Conservation (phyloP, 2,329 filamentous ascomycete genomes). For the Xylaria sp. region DNA sequence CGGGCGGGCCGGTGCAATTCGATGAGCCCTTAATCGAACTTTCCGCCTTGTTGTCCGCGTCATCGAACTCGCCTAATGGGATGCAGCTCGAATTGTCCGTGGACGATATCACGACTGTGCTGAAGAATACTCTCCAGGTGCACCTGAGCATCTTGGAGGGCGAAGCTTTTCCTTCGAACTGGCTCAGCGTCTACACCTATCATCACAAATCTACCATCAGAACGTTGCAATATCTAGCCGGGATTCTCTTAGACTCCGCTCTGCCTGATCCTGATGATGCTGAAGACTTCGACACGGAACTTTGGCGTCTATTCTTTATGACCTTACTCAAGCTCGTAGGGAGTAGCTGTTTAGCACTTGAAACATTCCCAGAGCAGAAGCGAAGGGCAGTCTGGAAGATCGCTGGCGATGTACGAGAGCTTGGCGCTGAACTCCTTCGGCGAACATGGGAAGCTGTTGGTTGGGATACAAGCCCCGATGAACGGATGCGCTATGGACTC, state of each 20-base stretch:
- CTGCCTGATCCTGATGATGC: conserved; percentile 91
- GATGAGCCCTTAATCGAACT: conserved; percentile 92
- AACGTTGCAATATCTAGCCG: conserved; percentile 83
- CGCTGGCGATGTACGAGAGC: conserved; percentile 92
- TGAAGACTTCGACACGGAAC: conserved; percentile 88
- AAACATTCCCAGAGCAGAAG: conserved; percentile 98
- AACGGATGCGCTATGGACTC: conserved; percentile 80
- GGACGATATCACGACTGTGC: conserved; percentile 77
- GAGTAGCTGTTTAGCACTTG: conserved; percentile 87
- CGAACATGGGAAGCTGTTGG: conserved; percentile 95
- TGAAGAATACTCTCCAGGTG: conserved; percentile 83
- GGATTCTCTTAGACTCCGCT: conserved; percentile 83
- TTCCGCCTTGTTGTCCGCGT: conserved; percentile 84
- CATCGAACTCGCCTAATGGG: conserved; percentile 78
- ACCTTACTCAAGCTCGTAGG: conserved; percentile 90
- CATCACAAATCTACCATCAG: conserved; percentile 92
- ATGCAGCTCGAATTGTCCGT: conserved; percentile 81
- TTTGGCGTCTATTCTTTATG: conserved; percentile 95
- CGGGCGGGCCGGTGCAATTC: conserved; percentile 67
- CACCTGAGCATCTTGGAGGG: conserved; percentile 90
- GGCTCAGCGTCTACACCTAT: conserved; percentile 94
- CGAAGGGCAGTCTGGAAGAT: conserved; percentile 98
- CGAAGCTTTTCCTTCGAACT: conserved; percentile 87
- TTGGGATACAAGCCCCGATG: conserved; percentile 89
- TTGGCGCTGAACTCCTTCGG: conserved; percentile 86